phyloP scores from a whole-genome alignment of 2,329 filamentous ascomycete species.

The Colletotrichum neosansevieriae region DNA sequence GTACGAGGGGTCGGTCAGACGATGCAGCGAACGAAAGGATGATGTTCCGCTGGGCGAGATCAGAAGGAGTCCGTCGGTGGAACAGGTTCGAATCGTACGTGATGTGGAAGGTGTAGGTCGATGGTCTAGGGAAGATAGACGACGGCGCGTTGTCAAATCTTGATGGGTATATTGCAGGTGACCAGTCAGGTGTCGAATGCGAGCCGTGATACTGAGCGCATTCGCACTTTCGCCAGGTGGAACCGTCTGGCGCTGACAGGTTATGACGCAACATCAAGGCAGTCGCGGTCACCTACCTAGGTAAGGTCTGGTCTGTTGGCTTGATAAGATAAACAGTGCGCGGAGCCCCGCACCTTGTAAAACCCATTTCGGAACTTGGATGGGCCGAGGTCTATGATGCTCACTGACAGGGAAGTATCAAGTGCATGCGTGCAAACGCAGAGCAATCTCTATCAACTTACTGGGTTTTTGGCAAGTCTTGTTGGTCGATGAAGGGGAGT shows the following conservation, averaged over 20 bases:
- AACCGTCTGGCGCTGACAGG: neutral
- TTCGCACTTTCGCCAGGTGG: constrained; percentile 11
- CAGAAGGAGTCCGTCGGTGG: too few species aligned
- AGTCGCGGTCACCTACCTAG: neutral
- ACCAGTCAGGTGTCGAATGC: neutral
- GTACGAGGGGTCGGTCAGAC: neutral
- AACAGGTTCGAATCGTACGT: neutral
- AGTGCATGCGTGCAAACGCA: too few species aligned
- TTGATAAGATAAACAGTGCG: too few species aligned
- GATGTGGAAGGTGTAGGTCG: neutral
- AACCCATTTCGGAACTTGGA: constrained; percentile 1
- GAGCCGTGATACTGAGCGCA: neutral
- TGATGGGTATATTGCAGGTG: neutral
- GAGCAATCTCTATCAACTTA: too few species aligned
- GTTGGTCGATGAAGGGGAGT: neutral
- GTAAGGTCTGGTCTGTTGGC: too few species aligned
- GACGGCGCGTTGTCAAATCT: neutral
- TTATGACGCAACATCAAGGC: constrained; percentile 7
- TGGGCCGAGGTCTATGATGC: constrained; percentile 25
- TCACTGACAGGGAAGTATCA: too few species aligned
- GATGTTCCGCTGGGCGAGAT: neutral
- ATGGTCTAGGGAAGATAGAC: neutral
- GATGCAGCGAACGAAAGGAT: neutral
- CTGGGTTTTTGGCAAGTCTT: too few species aligned
- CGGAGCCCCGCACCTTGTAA: too few species aligned